Percentiles rank a stretch among this genome's conserved stretches.
Conservation (phyloP, 208 protist species). For the Leishmania braziliensis region DNA sequence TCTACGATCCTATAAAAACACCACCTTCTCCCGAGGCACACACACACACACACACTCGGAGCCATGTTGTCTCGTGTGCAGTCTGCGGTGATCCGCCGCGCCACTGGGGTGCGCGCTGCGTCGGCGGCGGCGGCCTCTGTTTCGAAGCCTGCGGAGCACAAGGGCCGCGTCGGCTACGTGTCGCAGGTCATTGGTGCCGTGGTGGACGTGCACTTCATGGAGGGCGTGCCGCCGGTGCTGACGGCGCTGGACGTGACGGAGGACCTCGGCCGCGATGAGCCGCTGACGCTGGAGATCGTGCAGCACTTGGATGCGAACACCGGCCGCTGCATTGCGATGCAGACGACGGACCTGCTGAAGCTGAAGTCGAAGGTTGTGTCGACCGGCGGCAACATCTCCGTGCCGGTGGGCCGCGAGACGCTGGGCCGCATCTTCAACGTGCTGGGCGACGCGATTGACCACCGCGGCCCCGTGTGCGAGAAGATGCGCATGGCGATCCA, state of each 20-base stretch:
- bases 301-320: conserved; percentile 97
- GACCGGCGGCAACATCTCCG: conserved; percentile 95
- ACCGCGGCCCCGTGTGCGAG: conserved; percentile 95
- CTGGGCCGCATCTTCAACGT: conserved; percentile 99
- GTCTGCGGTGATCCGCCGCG: conserved; percentile 49
- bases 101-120: conserved; percentile 31
- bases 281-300: conserved; percentile 97
- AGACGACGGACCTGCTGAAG: conserved; percentile 97
- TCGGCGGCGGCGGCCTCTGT: conserved; percentile 20
- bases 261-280: conserved; percentile 71
- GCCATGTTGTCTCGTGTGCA: conserved; percentile 69
- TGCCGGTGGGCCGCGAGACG: conserved; percentile 95
- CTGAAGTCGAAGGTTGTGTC: conserved; percentile 95
- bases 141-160: conserved; percentile 62
- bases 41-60: too few species aligned
- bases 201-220: conserved; percentile 97
- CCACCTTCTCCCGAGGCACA: too few species aligned
- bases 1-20: too few species aligned
- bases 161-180: conserved; percentile 82
- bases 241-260: conserved; percentile 95
- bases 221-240: conserved; percentile 95
- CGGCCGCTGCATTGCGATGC: conserved; percentile 98
- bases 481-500: conserved; percentile 94
- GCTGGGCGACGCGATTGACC: conserved; percentile 98
- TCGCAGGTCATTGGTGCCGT: conserved; percentile 98